Conservation (phyloP, 352 stramenopile species). For the Pythium phragmitis region DNA sequence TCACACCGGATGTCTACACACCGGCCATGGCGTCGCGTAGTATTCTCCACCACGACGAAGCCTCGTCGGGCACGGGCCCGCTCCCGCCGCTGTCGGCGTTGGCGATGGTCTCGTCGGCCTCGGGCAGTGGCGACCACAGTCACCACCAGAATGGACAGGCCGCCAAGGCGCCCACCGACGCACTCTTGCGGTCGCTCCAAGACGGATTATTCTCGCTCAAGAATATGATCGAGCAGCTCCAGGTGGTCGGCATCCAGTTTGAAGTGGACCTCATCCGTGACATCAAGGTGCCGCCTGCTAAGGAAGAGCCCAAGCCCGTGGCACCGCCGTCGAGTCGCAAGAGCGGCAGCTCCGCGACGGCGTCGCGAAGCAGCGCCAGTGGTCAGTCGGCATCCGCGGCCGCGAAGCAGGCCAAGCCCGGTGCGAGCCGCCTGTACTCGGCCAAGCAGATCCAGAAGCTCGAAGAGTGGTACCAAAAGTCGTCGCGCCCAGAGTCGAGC, state of each 20-base stretch:
- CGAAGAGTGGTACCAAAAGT: constrained; percentile 88
- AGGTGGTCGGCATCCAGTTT: constrained; percentile 79
- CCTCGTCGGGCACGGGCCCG: constrained; percentile 26
- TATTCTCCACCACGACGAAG: constrained; percentile 32
- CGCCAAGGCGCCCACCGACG: background rate
- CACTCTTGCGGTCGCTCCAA: constrained; percentile 52
- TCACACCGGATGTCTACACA: background rate
- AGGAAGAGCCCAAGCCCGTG: constrained; percentile 49
- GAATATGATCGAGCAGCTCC: constrained; percentile 72
- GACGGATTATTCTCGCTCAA: constrained; percentile 66
- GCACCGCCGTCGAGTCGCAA: constrained; percentile 29
- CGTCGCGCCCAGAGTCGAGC: constrained; percentile 70
- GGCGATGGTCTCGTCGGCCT: constrained; percentile 35
- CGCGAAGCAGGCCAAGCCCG: constrained; percentile 58
- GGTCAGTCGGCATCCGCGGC: constrained; percentile 13
- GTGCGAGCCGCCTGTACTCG: constrained; percentile 80
- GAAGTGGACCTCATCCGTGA: constrained; percentile 85
- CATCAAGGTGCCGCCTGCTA: constrained; percentile 52
- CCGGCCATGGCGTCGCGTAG: constrained; percentile 11
- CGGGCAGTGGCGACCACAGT: constrained; percentile 9
- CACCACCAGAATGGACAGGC: constrained; percentile 15
- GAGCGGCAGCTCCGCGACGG: constrained; percentile 24
- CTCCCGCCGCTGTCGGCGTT: constrained; percentile 32
- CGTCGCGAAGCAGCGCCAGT: constrained; percentile 34
- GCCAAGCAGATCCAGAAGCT: constrained; percentile 87